Percentiles rank a stretch among this genome's conserved stretches.
These are phyloP conservation scores for Taphrina wiesneri DNA, from an alignment of 1,139 yeast genomes.

Conservation along the genomic window DNA sequence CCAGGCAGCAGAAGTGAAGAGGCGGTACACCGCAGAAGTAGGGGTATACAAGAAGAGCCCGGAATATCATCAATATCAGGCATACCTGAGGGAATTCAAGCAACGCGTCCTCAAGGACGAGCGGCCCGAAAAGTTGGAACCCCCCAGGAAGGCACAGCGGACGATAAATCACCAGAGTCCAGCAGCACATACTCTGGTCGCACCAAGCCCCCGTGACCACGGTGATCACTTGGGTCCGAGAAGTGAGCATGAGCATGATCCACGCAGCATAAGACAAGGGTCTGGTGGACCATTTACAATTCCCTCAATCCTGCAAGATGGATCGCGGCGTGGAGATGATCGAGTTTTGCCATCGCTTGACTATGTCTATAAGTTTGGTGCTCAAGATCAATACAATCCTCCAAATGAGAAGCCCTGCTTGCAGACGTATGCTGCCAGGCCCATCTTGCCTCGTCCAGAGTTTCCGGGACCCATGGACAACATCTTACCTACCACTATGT, in stretches of 20 bases:
- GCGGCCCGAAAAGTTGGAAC: conserved; percentile 24
- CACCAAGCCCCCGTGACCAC: neutral
- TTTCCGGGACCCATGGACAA: conserved; percentile 11
- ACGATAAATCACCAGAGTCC: neutral
- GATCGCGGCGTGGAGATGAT: neutral
- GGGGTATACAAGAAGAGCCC: conserved; percentile 13
- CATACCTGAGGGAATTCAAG: conserved; percentile 33
- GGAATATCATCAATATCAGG: conserved; percentile 28
- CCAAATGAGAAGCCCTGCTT: neutral
- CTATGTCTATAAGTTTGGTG: conserved; percentile 2
- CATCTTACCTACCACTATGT: neutral
- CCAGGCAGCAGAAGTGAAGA: conserved; percentile 20
- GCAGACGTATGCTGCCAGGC: neutral
- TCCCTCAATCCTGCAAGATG: conserved; percentile 3
- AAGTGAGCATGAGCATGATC: neutral
- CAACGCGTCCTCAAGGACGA: conserved; percentile 23
- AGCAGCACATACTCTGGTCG: neutral
- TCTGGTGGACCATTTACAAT: neutral
- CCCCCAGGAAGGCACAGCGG: conserved; percentile 12
- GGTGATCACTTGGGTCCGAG: neutral
- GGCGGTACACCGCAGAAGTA: conserved; percentile 8
- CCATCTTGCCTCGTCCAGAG: neutral
- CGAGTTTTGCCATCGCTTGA: neutral
- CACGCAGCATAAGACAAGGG: neutral
- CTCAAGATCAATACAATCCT: neutral